Evolutionary conservation across 139 green algal species (phyloP).

Genomic region (Edaphochlamys debaryana): DNA sequence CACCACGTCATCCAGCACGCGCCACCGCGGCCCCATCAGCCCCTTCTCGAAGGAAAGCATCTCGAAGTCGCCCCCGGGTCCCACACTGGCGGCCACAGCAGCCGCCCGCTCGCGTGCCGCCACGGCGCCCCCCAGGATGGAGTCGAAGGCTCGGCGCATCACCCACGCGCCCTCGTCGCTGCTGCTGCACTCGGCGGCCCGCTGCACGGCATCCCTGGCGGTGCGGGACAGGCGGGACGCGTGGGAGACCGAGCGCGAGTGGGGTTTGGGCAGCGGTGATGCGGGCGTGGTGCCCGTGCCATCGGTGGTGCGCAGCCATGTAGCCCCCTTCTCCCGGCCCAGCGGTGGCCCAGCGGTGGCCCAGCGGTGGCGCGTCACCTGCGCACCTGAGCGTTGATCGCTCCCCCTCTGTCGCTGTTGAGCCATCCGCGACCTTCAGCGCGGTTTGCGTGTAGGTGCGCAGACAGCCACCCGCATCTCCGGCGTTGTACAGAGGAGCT

Average conservation of each 20-base stretch:
- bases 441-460: neutral
- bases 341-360: too few species aligned
- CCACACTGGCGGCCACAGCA: neutral
- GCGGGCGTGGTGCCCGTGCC: too few species aligned
- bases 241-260: neutral
- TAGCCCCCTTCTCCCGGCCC: too few species aligned
- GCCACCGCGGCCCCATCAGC: neutral
- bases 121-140: slow-evolving; percentile 27
- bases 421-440: neutral
- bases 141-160: slow-evolving; percentile 39
- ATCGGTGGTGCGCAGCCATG: too few species aligned
- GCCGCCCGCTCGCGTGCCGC: neutral
- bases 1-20: slow-evolving; percentile 28
- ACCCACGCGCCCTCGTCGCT: slow-evolving; percentile 29
- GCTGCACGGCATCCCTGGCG: neutral
- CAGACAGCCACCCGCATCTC: neutral
- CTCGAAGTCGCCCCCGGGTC: neutral
- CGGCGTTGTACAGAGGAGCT: slow-evolving; percentile 19
- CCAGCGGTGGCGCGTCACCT: too few species aligned
- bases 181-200: neutral
- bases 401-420: neutral
- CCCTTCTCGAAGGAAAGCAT: slow-evolving; percentile 2
- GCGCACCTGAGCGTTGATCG: neutral
- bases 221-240: neutral
- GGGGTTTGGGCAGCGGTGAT: too few species aligned